phyloP scores from a whole-genome alignment of 306 rosid species.

The Herpetospermum pedunculosum region DNA sequence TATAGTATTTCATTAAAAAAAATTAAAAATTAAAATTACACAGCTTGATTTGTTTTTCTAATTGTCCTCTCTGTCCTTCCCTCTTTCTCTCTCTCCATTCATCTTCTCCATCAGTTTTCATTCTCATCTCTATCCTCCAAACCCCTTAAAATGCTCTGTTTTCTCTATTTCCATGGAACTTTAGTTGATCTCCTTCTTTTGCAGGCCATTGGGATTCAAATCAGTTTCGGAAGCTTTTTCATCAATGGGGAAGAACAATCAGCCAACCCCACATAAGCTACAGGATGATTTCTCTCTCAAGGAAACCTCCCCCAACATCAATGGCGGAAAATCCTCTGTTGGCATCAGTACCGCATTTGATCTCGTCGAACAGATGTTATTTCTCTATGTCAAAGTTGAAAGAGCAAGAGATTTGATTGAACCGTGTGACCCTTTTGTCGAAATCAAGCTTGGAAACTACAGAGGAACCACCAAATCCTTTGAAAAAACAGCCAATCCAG shows the following conservation, averaged over 20 bases:
- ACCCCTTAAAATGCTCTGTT: background rate
- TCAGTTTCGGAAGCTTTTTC: background rate
- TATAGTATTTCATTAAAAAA: no score
- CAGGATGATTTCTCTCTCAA: constrained; percentile 26
- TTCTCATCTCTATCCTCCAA: background rate
- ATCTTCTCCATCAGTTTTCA: background rate
- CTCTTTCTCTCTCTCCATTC: background rate
- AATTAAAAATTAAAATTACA: no score
- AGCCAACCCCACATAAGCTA: constrained; percentile 6
- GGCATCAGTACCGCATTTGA: constrained; percentile 12
- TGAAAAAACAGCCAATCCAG: constrained; percentile 6
- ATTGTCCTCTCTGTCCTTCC: constrained; percentile 9
- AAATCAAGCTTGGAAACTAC: constrained; percentile 29
- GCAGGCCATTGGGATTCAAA: background rate
- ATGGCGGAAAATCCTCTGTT: constrained; percentile 8
- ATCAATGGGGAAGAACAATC: constrained; percentile 16
- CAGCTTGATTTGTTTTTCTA: background rate
- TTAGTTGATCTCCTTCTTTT: background rate
- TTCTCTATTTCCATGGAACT: background rate
- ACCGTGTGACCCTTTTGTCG: constrained; percentile 16
- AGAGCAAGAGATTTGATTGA: constrained; percentile 18
- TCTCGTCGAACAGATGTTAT: constrained; percentile 37
- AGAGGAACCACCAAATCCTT: constrained; percentile 19
- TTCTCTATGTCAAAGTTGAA: constrained; percentile 27
- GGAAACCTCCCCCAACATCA: constrained; percentile 18